Conservation (phyloP, 805 yeast genomes). For the Metschnikowia lochheadii region DNA sequence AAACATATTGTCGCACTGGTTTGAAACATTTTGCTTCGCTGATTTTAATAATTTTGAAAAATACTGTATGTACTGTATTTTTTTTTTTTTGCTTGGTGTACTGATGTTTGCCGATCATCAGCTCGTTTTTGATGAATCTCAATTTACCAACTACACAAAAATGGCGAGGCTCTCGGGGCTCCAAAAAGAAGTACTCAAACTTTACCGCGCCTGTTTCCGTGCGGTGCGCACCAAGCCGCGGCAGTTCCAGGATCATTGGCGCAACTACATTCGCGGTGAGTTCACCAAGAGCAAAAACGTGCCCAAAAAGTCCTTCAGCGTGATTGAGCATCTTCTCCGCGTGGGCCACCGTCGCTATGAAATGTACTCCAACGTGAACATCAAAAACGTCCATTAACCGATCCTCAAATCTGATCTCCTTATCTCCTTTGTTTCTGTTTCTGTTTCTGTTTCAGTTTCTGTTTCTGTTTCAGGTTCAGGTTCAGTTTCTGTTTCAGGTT, state of each 20-base stretch:
- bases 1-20: too few relatives aligned
- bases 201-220: conserved; percentile 49
- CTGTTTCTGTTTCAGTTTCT: too few relatives aligned
- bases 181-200: conserved; percentile 44
- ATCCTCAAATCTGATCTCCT: too few relatives aligned
- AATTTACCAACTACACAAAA: background rate
- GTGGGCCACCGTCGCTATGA: conserved; percentile 70
- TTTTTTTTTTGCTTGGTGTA: background rate
- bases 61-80: too few relatives aligned
- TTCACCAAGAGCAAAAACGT: conserved; percentile 55
- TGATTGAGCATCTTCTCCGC: conserved; percentile 80
- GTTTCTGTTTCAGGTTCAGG: too few relatives aligned
- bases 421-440: too few relatives aligned
- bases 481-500: too few relatives aligned
- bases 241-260: conserved; percentile 43
- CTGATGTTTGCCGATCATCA: background rate
- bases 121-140: too few relatives aligned
- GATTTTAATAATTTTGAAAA: too few relatives aligned
- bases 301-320: conserved; percentile 74
- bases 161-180: conserved; percentile 43
- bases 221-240: conserved; percentile 43
- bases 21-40: too few relatives aligned
- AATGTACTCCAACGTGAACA: conserved; percentile 64
- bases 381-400: conserved; percentile 56
- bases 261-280: conserved; percentile 50